These are phyloP conservation scores for Ogataea paradorogensis DNA, from an alignment of 805 yeast genomes.

Conservation along the genomic window DNA sequence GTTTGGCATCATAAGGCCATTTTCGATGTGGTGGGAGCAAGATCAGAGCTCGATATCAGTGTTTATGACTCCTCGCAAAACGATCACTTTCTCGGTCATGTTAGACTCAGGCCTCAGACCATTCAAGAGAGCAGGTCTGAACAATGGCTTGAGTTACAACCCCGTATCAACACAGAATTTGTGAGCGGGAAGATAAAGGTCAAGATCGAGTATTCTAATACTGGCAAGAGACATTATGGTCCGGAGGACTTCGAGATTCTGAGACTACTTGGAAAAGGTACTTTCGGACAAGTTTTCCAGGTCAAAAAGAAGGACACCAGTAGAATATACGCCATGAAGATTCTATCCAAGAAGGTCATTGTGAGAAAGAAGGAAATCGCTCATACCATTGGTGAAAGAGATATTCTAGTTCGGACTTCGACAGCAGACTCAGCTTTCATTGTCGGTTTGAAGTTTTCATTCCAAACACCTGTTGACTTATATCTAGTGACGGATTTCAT, in stretches of 20 bases:
- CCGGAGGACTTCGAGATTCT: conserved; percentile 94
- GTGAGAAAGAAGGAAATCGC: conserved; percentile 97
- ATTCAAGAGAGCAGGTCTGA: conserved; percentile 45
- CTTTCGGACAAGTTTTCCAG: conserved; percentile 97
- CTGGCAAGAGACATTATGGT: conserved; percentile 75
- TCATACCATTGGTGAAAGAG: conserved; percentile 96
- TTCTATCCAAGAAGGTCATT: conserved; percentile 88
- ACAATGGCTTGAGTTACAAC: conserved; percentile 71
- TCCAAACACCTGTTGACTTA: conserved; percentile 91
- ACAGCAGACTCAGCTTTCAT: conserved; percentile 77
- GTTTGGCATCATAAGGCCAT: conserved; percentile 90
- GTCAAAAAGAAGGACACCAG: conserved; percentile 87
- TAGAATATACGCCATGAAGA: conserved; percentile 96
- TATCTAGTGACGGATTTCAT: conserved; percentile 94
- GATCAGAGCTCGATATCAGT: conserved; percentile 83
- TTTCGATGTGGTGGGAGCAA: conserved; percentile 85
- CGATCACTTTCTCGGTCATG: conserved; percentile 86
- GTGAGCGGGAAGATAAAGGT: conserved; percentile 78
- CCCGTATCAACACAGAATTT: conserved; percentile 72
- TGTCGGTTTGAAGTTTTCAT: conserved; percentile 92
- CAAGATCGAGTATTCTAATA: conserved; percentile 66
- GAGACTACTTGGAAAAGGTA: conserved; percentile 89
- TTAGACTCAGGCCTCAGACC: conserved; percentile 65
- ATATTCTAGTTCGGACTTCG: conserved; percentile 89
- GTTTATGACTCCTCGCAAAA: conserved; percentile 82